Percentiles rank a stretch among this genome's conserved stretches.
Evolutionary conservation across 331 rosid genomes (phyloP).

Genomic region (Malus hybrid): DNA sequence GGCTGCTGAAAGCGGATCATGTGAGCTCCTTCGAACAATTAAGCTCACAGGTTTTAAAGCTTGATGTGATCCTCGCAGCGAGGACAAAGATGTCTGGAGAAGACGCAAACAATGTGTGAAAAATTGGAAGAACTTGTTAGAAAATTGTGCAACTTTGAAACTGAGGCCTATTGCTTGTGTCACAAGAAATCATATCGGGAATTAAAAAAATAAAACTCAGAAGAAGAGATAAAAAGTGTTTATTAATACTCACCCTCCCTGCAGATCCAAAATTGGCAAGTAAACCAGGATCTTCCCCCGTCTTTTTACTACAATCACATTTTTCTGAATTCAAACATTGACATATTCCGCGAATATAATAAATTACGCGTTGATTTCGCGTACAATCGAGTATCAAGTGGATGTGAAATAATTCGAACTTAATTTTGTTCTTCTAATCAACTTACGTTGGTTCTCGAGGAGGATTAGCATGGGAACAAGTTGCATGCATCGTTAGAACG

Average conservation of each 20-base stretch:
- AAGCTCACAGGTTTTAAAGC: not conserved
- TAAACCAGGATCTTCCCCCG: not conserved
- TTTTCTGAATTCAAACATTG: not conserved
- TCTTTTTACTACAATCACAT: not conserved
- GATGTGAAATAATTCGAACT: not conserved
- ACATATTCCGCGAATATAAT: not conserved
- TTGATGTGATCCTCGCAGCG: slow-evolving; percentile 2
- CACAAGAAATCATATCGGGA: not conserved
- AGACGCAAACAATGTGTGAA: not conserved
- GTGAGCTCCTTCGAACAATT: not conserved
- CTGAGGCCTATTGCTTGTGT: not conserved
- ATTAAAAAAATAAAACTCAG: not conserved
- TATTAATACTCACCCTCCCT: not conserved
- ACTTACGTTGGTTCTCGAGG: slow-evolving; percentile 8
- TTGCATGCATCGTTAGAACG: not conserved
- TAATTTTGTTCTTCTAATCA: not conserved
- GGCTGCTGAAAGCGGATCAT: not conserved
- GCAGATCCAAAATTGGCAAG: not conserved
- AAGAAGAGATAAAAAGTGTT: not conserved
- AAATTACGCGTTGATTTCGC: not conserved
- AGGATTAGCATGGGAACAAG: not conserved
- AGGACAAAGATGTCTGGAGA: slow-evolving; percentile 1
- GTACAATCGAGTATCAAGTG: not conserved
- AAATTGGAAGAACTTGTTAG: not conserved
- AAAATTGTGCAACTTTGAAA: not conserved